Base-by-base conservation (phyloP, 768 basidiomycete species). In the Termitomyces sp. region DNA sequence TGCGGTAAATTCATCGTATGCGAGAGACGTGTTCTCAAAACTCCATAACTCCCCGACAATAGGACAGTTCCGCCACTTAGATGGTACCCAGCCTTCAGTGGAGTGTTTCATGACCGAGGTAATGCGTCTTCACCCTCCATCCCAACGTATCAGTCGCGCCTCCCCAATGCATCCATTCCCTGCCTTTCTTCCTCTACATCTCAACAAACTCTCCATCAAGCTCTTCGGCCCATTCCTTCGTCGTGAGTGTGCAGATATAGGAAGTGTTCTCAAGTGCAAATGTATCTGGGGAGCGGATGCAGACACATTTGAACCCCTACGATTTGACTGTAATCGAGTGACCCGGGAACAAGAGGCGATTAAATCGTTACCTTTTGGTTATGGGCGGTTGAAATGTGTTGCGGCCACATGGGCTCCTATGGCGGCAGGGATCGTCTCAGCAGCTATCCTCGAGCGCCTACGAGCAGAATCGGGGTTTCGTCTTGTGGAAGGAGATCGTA, bases 51-150 rank as follows among this genome's bases (percentile, higher is more conserved):
- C 63, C 18, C 78, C 79, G 0, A 68, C 63, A 1, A 49, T 61
- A 0, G 56, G 47, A 6, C 65, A 70, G 24, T 80, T 81, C 62
- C 58, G 55, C 22, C 61, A 33, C 6, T 59, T 60, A 24, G 24
- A 55, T 6, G 36, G 49, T 12, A 46, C 57, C 2, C 64, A 54
- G 6, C 68, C 75, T 4, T 76, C 75, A 36, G 72, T 70, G 18
- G 69, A 76, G 48, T 68, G 68, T 3, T 68, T 81, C 53, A 66
- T 84, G 0, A 62, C 62, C 31, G 83, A 84, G 63, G 68, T 72
- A 4, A 74, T 84, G 69, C 72, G 83, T 0, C 70, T 84, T 1
- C 68, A 81, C 63, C 83, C 83, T 4, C 83, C 83, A 0, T 81
- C 80, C 2, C 76, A 74, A 52, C 78, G 73, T 31, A 81, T 85